Evolutionary conservation across 805 yeast species (phyloP), one percentile per base, ranked within the genome.

Genomic region (Wickerhamomyces canadensis): DNA sequence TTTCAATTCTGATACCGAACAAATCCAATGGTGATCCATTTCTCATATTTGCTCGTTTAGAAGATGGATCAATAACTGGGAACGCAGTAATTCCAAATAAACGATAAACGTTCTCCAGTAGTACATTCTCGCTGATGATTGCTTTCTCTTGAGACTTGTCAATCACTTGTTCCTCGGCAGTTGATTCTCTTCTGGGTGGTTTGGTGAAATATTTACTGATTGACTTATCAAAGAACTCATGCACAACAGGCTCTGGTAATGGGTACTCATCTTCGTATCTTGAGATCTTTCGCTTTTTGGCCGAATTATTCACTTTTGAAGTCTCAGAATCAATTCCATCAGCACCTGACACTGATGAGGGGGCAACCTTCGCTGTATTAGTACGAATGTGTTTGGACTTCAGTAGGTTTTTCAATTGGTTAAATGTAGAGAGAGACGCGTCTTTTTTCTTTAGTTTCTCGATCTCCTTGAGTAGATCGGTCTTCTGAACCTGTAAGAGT

Each of bases 1-100:
- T 44, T 39, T 66, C 71, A n/a, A 66, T 50, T 28, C 71, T 45
- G n/a, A 66, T 49, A 3, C 70, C 70, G 1, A 64, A 14, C 47
- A 64, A 35, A 15, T 47, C 48, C n/a, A n/a, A n/a, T n/a, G n/a
- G n/a, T n/a, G n/a, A n/a, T n/a, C n/a, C n/a, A n/a, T n/a, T n/a
- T n/a, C n/a, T n/a, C n/a, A n/a, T n/a, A n/a, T n/a, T n/a, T n/a
- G n/a, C n/a, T n/a, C n/a, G n/a, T n/a, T n/a, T n/a, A 3, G 36
- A 56, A n/a, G 54, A 40, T 4, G 68, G 67, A 33, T 63, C 66
- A 11, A 55, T 55, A 1, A 64, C 51, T 0, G 70, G 70, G 39
- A 66, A 65, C 9, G 55, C 54, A 4, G 68, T 63, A 3, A 64
- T 58, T 1, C 71, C 71, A 49, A 64, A 57, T 49, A 61, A 46